A percentile compares a stretch with the other conserved stretches of the same genome.
These are phyloP conservation scores for Cymbopogon citratus DNA, from an alignment of 176 grass and related monocot genomes.

Conservation along the genomic window DNA sequence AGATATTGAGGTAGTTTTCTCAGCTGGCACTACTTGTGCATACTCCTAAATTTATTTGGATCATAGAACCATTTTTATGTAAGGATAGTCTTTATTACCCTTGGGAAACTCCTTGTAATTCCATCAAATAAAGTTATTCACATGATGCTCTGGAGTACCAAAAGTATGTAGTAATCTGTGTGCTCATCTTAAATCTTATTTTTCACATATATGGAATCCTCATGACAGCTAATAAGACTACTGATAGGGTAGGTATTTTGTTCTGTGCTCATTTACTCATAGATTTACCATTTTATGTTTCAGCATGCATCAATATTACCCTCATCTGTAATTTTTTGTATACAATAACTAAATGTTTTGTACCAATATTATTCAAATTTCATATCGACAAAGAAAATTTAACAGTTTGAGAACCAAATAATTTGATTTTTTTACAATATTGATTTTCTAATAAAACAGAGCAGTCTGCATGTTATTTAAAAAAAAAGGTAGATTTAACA, in stretches of 20 bases:
- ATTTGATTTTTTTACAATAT: not conserved
- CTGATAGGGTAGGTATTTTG: slow-evolving; percentile 8
- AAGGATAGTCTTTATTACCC: slow-evolving; percentile 6
- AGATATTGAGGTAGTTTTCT: slow-evolving; percentile 74
- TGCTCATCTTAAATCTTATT: not conserved
- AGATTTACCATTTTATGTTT: not conserved
- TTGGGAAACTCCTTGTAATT: slow-evolving; percentile 6
- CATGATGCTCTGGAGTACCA: not conserved
- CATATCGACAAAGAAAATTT: not conserved
- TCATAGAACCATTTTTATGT: not conserved
- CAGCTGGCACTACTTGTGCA: not conserved
- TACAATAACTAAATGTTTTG: not conserved
- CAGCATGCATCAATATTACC: not conserved
- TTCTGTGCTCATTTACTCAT: not conserved
- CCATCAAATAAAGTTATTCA: not conserved
- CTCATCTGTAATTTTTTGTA: not conserved
- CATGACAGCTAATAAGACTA: not conserved
- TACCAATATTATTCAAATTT: not conserved
- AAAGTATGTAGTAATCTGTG: not conserved
- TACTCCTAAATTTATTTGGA: not conserved
- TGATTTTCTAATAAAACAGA: not conserved
- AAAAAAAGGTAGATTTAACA: not conserved
- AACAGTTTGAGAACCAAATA: not conserved
- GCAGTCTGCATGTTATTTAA: not conserved
- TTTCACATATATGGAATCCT: not conserved